phyloP scores from a whole-genome alignment of 345 rosid genomes.

The Erysimum cheiranthoides region DNA sequence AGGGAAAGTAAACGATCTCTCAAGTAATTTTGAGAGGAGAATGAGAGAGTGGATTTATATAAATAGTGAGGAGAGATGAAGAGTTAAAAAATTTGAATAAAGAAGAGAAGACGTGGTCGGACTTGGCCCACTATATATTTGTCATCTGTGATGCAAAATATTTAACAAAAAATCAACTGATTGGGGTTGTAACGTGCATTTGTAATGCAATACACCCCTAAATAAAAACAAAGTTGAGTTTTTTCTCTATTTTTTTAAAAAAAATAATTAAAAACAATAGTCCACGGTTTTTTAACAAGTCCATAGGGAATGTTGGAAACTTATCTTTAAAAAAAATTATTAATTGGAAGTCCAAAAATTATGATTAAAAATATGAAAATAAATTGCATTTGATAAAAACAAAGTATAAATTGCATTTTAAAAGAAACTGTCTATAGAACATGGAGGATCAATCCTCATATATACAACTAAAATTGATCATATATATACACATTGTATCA shows the following conservation, averaged over 20 bases:
- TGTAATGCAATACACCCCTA: slow-evolving; percentile 35
- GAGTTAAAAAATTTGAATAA: slow-evolving; percentile 20
- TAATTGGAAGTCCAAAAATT: neutral
- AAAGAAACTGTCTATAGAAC: slow-evolving; percentile 7
- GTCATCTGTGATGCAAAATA: slow-evolving; percentile 27
- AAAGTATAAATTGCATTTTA: neutral
- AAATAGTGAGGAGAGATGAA: slow-evolving; percentile 26
- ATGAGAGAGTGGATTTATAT: slow-evolving; percentile 27
- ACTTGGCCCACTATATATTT: slow-evolving; percentile 39
- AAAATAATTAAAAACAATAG: slow-evolving; percentile 12
- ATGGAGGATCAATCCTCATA: neutral
- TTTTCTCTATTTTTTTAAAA: neutral
- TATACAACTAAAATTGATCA: neutral
- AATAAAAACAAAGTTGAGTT: slow-evolving; percentile 22
- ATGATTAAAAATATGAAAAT: neutral
- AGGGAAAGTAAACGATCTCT: slow-evolving; percentile 23
- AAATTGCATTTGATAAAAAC: slow-evolving; percentile 1
- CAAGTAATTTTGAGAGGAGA: slow-evolving; percentile 28
- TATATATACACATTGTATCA: slow-evolving; percentile 12
- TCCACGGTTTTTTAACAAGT: slow-evolving; percentile 41
- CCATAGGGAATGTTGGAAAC: slow-evolving; percentile 24
- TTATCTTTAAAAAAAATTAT: neutral
- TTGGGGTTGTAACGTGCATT: slow-evolving; percentile 39
- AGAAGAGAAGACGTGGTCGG: slow-evolving; percentile 45
- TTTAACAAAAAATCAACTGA: slow-evolving; percentile 6